Evolutionary conservation across 371 early-diverging fungal genomes (phyloP).

Genomic region (Coemansia sp.): DNA sequence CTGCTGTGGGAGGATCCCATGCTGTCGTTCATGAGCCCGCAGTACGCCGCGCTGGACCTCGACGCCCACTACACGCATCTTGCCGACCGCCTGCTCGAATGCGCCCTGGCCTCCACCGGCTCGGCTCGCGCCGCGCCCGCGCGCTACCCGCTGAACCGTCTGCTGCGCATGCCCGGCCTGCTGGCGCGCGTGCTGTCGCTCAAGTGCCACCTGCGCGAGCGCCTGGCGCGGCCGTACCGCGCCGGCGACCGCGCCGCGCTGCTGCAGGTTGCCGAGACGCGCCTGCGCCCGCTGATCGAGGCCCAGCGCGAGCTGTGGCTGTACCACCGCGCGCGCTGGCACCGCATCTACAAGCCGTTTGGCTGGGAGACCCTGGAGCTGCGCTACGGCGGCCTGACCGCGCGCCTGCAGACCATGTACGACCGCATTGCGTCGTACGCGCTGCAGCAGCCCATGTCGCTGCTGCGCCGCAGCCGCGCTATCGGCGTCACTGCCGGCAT

Average conservation of each 20-base stretch:
- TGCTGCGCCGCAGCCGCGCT: slow-evolving; percentile 39
- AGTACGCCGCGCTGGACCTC: slow-evolving; percentile 66
- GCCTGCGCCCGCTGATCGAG: slow-evolving; percentile 59
- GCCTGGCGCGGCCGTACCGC: slow-evolving; percentile 65
- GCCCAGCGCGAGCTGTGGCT: slow-evolving; percentile 74
- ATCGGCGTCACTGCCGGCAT: slow-evolving; percentile 46
- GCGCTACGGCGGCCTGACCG: slow-evolving; percentile 77
- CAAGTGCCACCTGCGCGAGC: slow-evolving; percentile 69
- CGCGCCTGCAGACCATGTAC: slow-evolving; percentile 73
- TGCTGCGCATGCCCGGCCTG: slow-evolving; percentile 67
- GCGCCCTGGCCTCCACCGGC: slow-evolving; percentile 50
- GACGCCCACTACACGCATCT: slow-evolving; percentile 65
- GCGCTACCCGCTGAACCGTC: slow-evolving; percentile 67
- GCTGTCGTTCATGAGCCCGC: slow-evolving; percentile 72
- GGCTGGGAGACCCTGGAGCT: slow-evolving; percentile 83
- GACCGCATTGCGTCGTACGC: slow-evolving; percentile 67
- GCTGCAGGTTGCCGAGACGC: slow-evolving; percentile 54
- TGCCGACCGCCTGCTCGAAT: slow-evolving; percentile 54
- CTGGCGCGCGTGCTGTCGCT: slow-evolving; percentile 67
- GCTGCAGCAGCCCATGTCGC: slow-evolving; percentile 13
- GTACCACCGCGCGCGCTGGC: slow-evolving; percentile 78
- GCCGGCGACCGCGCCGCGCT: slow-evolving; percentile 56
- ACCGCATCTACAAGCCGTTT: slow-evolving; percentile 76
- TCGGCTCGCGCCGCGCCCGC: slow-evolving; percentile 7
- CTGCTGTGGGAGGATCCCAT: slow-evolving; percentile 88